Conservation (phyloP, 768 basidiomycete species). For the Agaricus blazei region DNA sequence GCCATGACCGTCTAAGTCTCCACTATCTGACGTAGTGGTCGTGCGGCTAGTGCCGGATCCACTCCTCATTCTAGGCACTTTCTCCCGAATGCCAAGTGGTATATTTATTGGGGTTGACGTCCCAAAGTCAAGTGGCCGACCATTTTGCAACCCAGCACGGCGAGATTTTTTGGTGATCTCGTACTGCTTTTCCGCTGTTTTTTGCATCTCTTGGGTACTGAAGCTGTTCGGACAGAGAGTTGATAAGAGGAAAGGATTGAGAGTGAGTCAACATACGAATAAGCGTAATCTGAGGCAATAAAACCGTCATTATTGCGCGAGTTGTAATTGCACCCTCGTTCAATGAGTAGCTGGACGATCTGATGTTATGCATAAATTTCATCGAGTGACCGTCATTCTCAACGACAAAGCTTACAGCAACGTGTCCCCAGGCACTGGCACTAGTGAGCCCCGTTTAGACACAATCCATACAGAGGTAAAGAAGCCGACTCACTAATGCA, state of each 20-base stretch:
- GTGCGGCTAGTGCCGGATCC: slow-evolving; percentile 80
- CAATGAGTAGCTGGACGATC: slow-evolving; percentile 83
- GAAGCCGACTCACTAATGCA: slow-evolving; percentile 74
- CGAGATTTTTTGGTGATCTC: slow-evolving; percentile 77
- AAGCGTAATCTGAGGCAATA: slow-evolving; percentile 90
- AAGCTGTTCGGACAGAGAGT: slow-evolving; percentile 36
- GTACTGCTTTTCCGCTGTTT: slow-evolving; percentile 72
- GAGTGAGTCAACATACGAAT: slow-evolving; percentile 50
- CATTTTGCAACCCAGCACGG: slow-evolving; percentile 22
- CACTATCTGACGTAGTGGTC: slow-evolving; percentile 70
- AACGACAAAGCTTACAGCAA: slow-evolving; percentile 49
- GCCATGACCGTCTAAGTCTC: slow-evolving; percentile 50
- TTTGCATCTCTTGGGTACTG: slow-evolving; percentile 75
- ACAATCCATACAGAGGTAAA: slow-evolving; percentile 1
- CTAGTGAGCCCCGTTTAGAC: slow-evolving; percentile 30
- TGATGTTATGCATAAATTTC: slow-evolving; percentile 29
- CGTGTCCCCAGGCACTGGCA: slow-evolving; percentile 85
- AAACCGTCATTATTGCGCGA: slow-evolving; percentile 89
- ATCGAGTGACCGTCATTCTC: background rate
- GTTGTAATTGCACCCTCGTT: slow-evolving; percentile 79
- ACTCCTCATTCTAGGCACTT: slow-evolving; percentile 61
- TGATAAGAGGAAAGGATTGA: background rate
- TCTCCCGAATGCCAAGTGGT: slow-evolving; percentile 40
- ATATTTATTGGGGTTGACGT: slow-evolving; percentile 30
- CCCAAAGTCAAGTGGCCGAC: slow-evolving; percentile 2